Evolutionary conservation across 2,329 filamentous ascomycete genomes (phyloP).

Genomic region (Fusarium sp.): DNA sequence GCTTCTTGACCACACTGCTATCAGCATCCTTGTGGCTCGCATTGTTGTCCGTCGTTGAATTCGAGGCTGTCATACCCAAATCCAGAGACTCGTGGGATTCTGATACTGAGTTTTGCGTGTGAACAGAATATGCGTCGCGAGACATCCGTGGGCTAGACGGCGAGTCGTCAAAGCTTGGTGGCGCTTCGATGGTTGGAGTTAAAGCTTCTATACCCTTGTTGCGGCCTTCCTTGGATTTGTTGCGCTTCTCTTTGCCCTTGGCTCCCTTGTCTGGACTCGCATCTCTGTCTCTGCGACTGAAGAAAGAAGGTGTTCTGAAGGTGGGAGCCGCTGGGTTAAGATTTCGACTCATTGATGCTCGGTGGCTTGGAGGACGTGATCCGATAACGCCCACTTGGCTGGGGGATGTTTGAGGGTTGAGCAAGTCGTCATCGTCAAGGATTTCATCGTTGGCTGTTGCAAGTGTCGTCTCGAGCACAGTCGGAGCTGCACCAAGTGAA

Average conservation of each 20-base stretch:
- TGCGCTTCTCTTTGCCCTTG: constrained; percentile 53
- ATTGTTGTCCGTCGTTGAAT: constrained; percentile 68
- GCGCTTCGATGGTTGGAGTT: constrained; percentile 56
- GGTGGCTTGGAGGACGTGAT: constrained; percentile 70
- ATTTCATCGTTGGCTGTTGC: constrained; percentile 75
- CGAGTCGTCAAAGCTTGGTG: constrained; percentile 59
- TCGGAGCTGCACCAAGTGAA: constrained; percentile 82
- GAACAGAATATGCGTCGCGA: constrained; percentile 67
- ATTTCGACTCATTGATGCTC: constrained; percentile 65
- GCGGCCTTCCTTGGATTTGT: constrained; percentile 53
- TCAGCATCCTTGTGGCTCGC: constrained; percentile 63
- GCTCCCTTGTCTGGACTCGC: constrained; percentile 38
- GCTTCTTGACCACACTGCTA: constrained; percentile 69
- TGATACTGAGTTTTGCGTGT: constrained; percentile 68
- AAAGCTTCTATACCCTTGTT: constrained; percentile 55
- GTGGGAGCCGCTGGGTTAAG: constrained; percentile 91
- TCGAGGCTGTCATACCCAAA: constrained; percentile 67
- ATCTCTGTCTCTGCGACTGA: constrained; percentile 60
- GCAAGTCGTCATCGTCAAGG: constrained; percentile 67
- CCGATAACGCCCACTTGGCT: constrained; percentile 80
- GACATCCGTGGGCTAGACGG: constrained; percentile 67
- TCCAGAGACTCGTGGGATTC: constrained; percentile 71
- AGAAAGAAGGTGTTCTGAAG: constrained; percentile 81
- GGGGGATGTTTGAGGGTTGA: constrained; percentile 64
- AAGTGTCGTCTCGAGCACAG: constrained; percentile 69